Evolutionary conservation across 495 filamentous ascomycete genomes (phyloP), one percentile per base, ranked within the genome.

Genomic region (Platismatia glauca): DNA sequence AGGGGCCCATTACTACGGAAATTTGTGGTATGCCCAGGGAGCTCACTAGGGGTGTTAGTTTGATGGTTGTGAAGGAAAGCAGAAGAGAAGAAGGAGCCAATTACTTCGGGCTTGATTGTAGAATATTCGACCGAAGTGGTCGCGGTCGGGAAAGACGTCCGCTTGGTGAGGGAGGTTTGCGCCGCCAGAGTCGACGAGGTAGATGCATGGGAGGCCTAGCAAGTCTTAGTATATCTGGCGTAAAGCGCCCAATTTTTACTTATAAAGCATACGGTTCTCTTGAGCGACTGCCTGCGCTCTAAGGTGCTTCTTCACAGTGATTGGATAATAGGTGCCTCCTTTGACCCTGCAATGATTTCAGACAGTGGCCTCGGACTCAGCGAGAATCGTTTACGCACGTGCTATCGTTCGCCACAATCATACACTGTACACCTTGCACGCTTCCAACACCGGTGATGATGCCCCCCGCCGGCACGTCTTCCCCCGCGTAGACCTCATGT

Each of bases 261-360:
- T 8, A 31, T 22, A 0, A 3, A 24, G 16, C 61, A 77, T 71
- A 62, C 84, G 84, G 70, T 97, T 98, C 73, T 97, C 89, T 64
- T 89, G 82, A 3, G 94, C 94, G 61, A 97, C 87, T 31, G 84
- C 86, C 73, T 98, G 94, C 29, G 94, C 94, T 60, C 94, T 85
- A 18, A 97, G 79, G 75, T 97, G 95, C 76, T 98, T 98, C 78
- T 96, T 96, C 38, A 98, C 91, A 3, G 94, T 98, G 58, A 98
- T 92, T 1, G 94, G 94, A 73, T 91, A 97, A 76, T 98, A 98
- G 3, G 95, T 97, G 55, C 94, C 94, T n/a, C 95, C 94, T 76
- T 98, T 98, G 65, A 96, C 94, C 18, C 78, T 81, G 59, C 58
- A 58, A 8, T 55, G n/a, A 12, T 24, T 41, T 58, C 8, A 63